A percentile compares a stretch with the other conserved stretches of the same genome.
These are phyloP conservation scores for Exobasidium cylindrosporum DNA, from an alignment of 1,284 basidiomycete genomes.

Conservation along the genomic window DNA sequence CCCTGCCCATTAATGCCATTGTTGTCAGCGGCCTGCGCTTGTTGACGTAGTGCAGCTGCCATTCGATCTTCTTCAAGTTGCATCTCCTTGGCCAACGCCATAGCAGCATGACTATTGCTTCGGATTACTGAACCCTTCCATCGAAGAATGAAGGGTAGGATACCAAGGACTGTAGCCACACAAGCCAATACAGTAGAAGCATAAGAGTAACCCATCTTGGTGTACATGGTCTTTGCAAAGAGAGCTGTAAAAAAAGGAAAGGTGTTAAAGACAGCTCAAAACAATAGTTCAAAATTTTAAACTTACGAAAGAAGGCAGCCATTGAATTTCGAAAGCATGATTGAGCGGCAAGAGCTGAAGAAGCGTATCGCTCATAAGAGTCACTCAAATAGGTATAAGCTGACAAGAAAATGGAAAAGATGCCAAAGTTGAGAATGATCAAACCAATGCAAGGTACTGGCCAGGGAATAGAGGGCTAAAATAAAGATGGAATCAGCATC, in stretches of 20 bases:
- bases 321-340: constrained; percentile 64
- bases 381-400: constrained; percentile 21
- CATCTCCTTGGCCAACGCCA: not conserved
- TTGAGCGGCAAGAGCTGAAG: constrained; percentile 73
- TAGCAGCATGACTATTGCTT: not conserved
- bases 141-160: constrained; percentile 9
- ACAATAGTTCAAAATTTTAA: too few relatives aligned
- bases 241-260: not conserved
- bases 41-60: too few relatives aligned
- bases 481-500: too few relatives aligned
- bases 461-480: too few relatives aligned
- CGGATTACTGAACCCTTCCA: not conserved
- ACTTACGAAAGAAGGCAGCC: too few relatives aligned
- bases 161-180: not conserved
- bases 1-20: too few relatives aligned
- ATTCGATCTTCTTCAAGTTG: too few relatives aligned
- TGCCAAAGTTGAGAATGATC: constrained; percentile 25
- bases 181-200: constrained; percentile 5
- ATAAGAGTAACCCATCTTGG: not conserved
- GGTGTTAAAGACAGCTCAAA: too few relatives aligned
- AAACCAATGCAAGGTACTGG: constrained; percentile 16
- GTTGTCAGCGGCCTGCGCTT: too few relatives aligned
- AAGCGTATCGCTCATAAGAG: constrained; percentile 63
- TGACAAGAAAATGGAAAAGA: constrained; percentile 48
- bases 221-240: not conserved